phyloP scores from a whole-genome alignment of 2,329 filamentous ascomycete species.

The Trichoderma sp. region DNA sequence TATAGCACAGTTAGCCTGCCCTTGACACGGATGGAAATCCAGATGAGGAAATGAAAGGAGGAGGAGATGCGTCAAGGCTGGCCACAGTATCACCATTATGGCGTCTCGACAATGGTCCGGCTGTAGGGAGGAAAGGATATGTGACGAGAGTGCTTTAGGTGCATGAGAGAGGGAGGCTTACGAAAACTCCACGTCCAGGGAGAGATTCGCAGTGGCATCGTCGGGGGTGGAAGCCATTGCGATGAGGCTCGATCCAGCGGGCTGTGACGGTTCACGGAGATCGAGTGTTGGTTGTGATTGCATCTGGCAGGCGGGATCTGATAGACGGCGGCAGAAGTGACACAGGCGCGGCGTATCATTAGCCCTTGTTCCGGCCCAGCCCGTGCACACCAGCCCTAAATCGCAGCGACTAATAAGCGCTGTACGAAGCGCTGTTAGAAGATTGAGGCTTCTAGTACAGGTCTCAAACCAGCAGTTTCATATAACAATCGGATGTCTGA shows the following conservation, averaged over 20 bases:
- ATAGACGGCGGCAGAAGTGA: neutral
- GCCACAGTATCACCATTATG: neutral
- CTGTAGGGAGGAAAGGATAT: neutral
- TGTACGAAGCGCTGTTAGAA: neutral
- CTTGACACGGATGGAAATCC: neutral
- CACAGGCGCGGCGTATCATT: neutral
- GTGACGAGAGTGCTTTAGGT: neutral
- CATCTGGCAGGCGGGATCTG: neutral
- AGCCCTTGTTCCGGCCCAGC: neutral
- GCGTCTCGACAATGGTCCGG: neutral
- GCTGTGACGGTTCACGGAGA: neutral
- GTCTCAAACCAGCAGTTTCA: neutral
- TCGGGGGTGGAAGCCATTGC: neutral
- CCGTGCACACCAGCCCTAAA: neutral
- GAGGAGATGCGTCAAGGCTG: neutral
- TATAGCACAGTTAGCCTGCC: constrained; percentile 8
- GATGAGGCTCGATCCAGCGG: neutral
- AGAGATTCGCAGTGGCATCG: constrained; percentile 40
- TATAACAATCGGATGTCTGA: neutral
- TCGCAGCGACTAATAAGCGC: neutral
- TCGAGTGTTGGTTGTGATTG: neutral
- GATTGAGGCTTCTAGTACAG: neutral
- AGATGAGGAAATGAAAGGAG: neutral
- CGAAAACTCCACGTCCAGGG: constrained; percentile 73
- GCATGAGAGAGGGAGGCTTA: constrained; percentile 32